A percentile compares a stretch with the other conserved stretches of the same genome.
Conservation (phyloP, 2,329 filamentous ascomycete genomes). For the Colletotrichum musicola region DNA sequence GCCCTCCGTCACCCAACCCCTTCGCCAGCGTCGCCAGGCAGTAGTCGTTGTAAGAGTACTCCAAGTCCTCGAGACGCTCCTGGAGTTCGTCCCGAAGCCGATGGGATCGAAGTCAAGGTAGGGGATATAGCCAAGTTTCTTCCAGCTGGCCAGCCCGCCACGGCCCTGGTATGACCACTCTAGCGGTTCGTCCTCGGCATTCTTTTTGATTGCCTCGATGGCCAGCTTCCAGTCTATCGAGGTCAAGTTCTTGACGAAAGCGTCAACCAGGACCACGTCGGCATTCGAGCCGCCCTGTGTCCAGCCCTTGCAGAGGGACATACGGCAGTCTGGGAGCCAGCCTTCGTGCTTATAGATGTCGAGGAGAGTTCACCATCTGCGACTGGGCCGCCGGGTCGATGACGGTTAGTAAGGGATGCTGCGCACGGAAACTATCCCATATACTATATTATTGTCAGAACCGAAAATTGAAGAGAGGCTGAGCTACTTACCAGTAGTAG, state of each 20-base stretch:
- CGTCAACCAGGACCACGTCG: slow-evolving; percentile 72
- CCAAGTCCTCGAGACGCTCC: slow-evolving; percentile 76
- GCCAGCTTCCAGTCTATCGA: slow-evolving; percentile 71
- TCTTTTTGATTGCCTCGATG: slow-evolving; percentile 74
- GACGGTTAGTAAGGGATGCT: slow-evolving; percentile 73
- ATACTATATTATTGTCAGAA: slow-evolving; percentile 51
- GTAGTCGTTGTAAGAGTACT: slow-evolving; percentile 76
- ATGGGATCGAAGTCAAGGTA: slow-evolving; percentile 70
- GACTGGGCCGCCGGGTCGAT: slow-evolving; percentile 71
- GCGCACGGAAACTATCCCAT: slow-evolving; percentile 74
- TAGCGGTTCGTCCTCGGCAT: slow-evolving; percentile 71
- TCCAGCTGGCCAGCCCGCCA: slow-evolving; percentile 76
- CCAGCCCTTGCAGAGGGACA: slow-evolving; percentile 75
- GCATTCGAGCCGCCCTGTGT: slow-evolving; percentile 78
- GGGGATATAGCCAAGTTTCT: slow-evolving; percentile 73
- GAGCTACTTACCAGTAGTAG: slow-evolving; percentile 48
- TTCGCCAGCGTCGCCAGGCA: slow-evolving; percentile 61
- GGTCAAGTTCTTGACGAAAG: slow-evolving; percentile 72
- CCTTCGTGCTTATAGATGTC: slow-evolving; percentile 76
- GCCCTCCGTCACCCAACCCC: slow-evolving; percentile 53
- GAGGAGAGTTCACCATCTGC: slow-evolving; percentile 73
- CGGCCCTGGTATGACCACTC: slow-evolving; percentile 75
- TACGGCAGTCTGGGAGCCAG: slow-evolving; percentile 76
- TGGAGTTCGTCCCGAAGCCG: slow-evolving; percentile 71
- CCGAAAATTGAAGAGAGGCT: neutral